Base-by-base conservation (phyloP, 441 rosid genomes). In the Erodium chrysanthum region DNA sequence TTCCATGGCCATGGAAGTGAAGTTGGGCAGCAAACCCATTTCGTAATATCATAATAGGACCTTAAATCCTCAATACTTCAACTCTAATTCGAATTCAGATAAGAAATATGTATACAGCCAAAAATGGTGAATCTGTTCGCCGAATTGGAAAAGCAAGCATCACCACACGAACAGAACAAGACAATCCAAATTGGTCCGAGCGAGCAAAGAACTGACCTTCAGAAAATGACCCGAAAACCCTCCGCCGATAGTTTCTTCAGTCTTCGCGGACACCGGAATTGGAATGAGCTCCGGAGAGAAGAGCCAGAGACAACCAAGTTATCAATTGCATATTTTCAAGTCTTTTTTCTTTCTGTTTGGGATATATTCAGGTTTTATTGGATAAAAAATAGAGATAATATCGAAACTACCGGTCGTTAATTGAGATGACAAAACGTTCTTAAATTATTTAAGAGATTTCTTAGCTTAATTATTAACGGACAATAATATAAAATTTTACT, bases 11-110 rank as follows among this genome's bases (percentile, higher is more conserved):
- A 66, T 50, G 21, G 21, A 74, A 70, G 37, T 58, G 66, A 71
- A 56, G 64, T 62, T 68, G 66, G 70, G 67, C 66, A 70, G 71
- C 67, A 65, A 83, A 66, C 37, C 77, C 76, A 75, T 73, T 68
- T 37, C 75, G 65, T 48, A 76, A 63, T 56, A 61, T 66, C 37
- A 59, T 29, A 75, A 71, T 54, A 11, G 81, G 79, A 54, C 73
- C 54, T 60, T 79, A 68, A 70, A 65, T 77, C 64, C 77, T 73
- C 77, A 76, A 75, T 0, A 77, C 21, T 68, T 80, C 88, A 23
- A 69, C 78, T 88, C 77, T 81, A 66, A 69, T 44, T 0, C 15
- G 14, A 44, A 12, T 62, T 18, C 50, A 59, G 68, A 12, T 35
- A 0, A 20, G 48, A 67, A 40, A 52, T 52, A 15, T 17, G 21